Percentiles rank a stretch among this genome's conserved stretches.
Evolutionary conservation across 331 rosid species (phyloP).

Genomic region (Acacia pycnantha): DNA sequence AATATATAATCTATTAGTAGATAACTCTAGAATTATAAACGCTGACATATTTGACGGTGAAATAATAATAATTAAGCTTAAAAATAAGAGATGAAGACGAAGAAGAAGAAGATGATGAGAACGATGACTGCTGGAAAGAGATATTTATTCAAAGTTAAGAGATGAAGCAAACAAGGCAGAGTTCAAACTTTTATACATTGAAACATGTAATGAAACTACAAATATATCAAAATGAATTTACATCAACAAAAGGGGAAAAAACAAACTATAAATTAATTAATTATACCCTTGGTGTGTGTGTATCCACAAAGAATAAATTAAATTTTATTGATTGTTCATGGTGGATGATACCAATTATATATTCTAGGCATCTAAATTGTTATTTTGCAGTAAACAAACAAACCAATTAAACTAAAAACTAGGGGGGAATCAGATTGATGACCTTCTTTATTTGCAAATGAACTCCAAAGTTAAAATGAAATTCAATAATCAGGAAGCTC

Average conservation of each 20-base stretch:
- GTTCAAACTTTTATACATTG: neutral
- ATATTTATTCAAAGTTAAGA: neutral
- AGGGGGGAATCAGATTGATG: neutral
- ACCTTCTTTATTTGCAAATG: too few relatives aligned
- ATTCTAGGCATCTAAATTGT: neutral
- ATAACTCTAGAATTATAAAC: neutral
- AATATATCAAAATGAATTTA: neutral
- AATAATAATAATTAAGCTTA: neutral
- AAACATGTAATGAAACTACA: neutral
- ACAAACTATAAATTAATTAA: too few relatives aligned
- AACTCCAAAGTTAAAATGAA: neutral
- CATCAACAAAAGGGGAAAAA: neutral
- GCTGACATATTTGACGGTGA: neutral
- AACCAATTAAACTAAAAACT: neutral
- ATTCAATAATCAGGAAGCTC: constrained; percentile 59
- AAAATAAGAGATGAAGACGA: neutral
- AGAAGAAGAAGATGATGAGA: neutral
- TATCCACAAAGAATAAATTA: neutral
- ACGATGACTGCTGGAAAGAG: neutral
- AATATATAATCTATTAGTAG: neutral
- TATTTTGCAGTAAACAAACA: neutral
- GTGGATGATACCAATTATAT: neutral
- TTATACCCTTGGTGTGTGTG: neutral
- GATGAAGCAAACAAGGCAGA: neutral
- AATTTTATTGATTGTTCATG: neutral